Percentiles rank a stretch among this genome's conserved stretches.
Evolutionary conservation across 1,284 basidiomycete species (phyloP).

Genomic region (Papiliotrema nemorosa): DNA sequence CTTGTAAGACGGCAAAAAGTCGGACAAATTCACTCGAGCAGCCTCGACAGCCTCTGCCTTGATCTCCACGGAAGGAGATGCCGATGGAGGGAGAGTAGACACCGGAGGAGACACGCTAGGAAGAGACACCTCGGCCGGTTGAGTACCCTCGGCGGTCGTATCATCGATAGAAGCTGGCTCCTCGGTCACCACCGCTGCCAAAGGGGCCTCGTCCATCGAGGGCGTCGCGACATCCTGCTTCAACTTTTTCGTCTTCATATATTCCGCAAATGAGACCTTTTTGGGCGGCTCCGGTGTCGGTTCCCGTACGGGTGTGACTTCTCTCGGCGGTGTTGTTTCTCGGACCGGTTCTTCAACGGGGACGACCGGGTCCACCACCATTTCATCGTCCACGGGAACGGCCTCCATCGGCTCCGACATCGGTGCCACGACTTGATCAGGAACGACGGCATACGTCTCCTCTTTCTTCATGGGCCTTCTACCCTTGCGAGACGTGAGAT

Average conservation of each 20-base stretch:
- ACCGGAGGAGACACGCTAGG: too few species aligned
- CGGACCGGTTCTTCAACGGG: not conserved
- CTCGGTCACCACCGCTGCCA: not conserved
- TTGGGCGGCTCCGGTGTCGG: constrained; percentile 32
- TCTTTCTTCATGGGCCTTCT: constrained; percentile 12
- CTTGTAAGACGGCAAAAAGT: constrained; percentile 29
- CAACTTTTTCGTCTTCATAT: constrained; percentile 38
- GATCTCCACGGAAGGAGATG: not conserved
- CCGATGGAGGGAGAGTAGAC: not conserved
- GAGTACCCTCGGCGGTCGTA: constrained; percentile 8
- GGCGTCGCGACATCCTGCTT: constrained; percentile 15
- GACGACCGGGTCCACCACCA: not conserved
- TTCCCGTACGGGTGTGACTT: constrained; percentile 24
- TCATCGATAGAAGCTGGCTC: not conserved
- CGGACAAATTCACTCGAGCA: constrained; percentile 26
- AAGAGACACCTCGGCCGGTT: not conserved
- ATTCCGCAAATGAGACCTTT: constrained; percentile 41
- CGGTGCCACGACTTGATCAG: constrained; percentile 16
- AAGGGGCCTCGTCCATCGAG: not conserved
- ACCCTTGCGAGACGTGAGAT: too few species aligned
- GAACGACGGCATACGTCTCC: constrained; percentile 11
- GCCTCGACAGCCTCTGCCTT: not conserved
- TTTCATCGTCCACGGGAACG: not conserved
- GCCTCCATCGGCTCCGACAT: constrained; percentile 10
- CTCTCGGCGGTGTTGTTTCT: constrained; percentile 9